Percentiles rank a stretch among this genome's conserved stretches.
These are phyloP conservation scores for Clitocybe nebularis DNA, from an alignment of 1,284 basidiomycete species.

Conservation along the genomic window DNA sequence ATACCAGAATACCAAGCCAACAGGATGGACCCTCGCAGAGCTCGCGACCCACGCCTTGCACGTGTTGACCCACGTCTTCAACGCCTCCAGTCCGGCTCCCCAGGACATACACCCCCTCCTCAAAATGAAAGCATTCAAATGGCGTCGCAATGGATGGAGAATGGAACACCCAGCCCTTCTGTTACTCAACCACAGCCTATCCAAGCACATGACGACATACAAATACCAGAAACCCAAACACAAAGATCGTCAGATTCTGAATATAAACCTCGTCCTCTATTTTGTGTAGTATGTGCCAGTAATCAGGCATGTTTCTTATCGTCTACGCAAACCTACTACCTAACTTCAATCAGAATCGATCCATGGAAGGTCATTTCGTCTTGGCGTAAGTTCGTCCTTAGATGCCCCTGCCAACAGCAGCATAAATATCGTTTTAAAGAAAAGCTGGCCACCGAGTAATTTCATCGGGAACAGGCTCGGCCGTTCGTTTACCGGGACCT, in stretches of 20 bases:
- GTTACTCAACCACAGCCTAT: constrained; percentile 13
- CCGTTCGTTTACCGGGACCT: constrained; percentile 93
- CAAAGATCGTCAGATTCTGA: constrained; percentile 17
- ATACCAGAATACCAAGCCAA: neutral
- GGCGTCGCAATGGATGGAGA: constrained; percentile 19
- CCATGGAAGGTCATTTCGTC: constrained; percentile 97
- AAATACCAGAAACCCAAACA: neutral
- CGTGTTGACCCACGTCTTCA: constrained; percentile 66
- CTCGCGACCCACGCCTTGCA: constrained; percentile 72
- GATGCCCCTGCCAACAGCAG: neutral
- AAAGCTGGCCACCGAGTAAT: constrained; percentile 90
- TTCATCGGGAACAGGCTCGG: constrained; percentile 95
- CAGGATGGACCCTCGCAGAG: constrained; percentile 73
- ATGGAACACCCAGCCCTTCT: constrained; percentile 13
- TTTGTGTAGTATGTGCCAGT: constrained; percentile 97
- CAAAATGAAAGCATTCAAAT: constrained; percentile 14
- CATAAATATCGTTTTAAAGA: constrained; percentile 34
- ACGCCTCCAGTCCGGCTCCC: constrained; percentile 39
- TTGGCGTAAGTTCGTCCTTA: constrained; percentile 60
- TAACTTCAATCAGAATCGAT: constrained; percentile 73
- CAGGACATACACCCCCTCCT: constrained; percentile 30
- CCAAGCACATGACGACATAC: constrained; percentile 2
- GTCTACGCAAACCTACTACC: constrained; percentile 15
- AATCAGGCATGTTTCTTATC: constrained; percentile 72
- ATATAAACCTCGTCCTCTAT: constrained; percentile 71